These are phyloP conservation scores for Cyanidioschyzon merolae DNA, from an alignment of 23 red algal species.

Conservation along the genomic window DNA sequence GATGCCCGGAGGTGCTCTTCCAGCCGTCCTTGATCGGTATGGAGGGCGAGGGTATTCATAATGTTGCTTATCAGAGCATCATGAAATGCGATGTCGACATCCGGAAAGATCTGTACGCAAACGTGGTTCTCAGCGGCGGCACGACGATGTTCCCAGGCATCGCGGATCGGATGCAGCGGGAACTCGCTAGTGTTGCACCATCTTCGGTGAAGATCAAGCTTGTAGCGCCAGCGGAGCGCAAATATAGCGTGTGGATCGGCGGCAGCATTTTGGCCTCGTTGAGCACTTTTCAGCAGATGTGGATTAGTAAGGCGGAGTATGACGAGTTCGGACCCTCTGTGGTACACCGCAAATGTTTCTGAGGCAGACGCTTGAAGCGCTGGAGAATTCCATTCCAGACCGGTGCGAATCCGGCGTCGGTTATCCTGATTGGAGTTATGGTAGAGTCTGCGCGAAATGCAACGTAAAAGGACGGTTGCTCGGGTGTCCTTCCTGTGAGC, in stretches of 20 bases:
- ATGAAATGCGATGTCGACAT: slow-evolving; percentile 99
- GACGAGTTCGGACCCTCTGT: slow-evolving; percentile 93
- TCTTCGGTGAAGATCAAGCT: slow-evolving; percentile 94
- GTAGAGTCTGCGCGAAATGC: too few species aligned
- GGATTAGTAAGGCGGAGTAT: slow-evolving; percentile 88
- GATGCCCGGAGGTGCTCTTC: slow-evolving; percentile 95
- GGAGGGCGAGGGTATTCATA: slow-evolving; percentile 75
- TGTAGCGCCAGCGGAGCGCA: slow-evolving; percentile 89
- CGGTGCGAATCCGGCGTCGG: too few species aligned
- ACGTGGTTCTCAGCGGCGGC: slow-evolving; percentile 87
- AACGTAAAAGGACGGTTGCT: too few species aligned
- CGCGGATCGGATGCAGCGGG: slow-evolving; percentile 57
- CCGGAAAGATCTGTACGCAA: slow-evolving; percentile 94
- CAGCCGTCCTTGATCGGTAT: slow-evolving; percentile 80
- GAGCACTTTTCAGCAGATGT: slow-evolving; percentile 99
- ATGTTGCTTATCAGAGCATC: slow-evolving; percentile 73
- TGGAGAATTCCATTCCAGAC: too few species aligned
- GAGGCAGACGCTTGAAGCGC: slow-evolving; percentile 13
- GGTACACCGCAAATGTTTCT: slow-evolving; percentile 99
- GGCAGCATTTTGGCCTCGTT: slow-evolving; percentile 86
- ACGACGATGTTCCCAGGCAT: slow-evolving; percentile 93
- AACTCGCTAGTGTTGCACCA: slow-evolving; percentile 67
- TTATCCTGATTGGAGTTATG: too few species aligned
- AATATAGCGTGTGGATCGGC: slow-evolving; percentile 98
- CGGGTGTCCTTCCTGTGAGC: too few species aligned